Evolutionary conservation across 768 basidiomycete genomes (phyloP), one percentile per base, ranked within the genome.

Genomic region (Lactarius quietus): DNA sequence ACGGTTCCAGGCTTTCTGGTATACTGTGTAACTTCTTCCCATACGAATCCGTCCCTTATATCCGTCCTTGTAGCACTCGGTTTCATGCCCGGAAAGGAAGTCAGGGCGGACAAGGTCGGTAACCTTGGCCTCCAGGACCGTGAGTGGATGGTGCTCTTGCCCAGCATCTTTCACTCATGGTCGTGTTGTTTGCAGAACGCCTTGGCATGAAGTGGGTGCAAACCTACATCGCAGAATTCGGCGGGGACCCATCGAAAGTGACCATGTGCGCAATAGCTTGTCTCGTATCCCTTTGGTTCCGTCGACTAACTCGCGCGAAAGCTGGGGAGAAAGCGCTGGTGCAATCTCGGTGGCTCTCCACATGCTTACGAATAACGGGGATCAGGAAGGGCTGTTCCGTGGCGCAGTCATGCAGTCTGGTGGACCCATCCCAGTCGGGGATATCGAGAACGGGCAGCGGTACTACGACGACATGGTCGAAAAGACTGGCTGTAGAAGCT

Each of bases 81-180:
- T 3, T 86, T 86, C 72, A 65, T 85, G 43, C 78, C 80, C 0
- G 76, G 83, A 51, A 76, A 80, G 66, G 83, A 86, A 74, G 79
- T 85, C 1, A 81, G 79, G 56, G 77, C 74, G 5, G 84, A 80
- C 3, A 81, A 81, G 1, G 76, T 83, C 9, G 84, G 82, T 1
- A 90, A 89, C 70, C 76, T 88, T 26, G 88, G 88, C n/a, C 75
- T 90, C 28, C 82, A 82, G 63, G 87, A 89, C 75, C 84, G 84
- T 84, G 69, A 73, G 83, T 76, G 1, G 17, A 31, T 31, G 7
- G n/a, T 0, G 8, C 28, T 14, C 9, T 52, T 20, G 26, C 20
- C 9, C 1, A 8, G 23, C 7, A 6, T 15, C 17, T 28, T 38
- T 29, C 6, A 43, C 59, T 33, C 14, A 55, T 6, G 2, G 35